A percentile compares a stretch with the other conserved stretches of the same genome.
These are phyloP conservation scores for Verruconis gallopava DNA, from an alignment of 2,329 filamentous ascomycete species.

Conservation along the genomic window DNA sequence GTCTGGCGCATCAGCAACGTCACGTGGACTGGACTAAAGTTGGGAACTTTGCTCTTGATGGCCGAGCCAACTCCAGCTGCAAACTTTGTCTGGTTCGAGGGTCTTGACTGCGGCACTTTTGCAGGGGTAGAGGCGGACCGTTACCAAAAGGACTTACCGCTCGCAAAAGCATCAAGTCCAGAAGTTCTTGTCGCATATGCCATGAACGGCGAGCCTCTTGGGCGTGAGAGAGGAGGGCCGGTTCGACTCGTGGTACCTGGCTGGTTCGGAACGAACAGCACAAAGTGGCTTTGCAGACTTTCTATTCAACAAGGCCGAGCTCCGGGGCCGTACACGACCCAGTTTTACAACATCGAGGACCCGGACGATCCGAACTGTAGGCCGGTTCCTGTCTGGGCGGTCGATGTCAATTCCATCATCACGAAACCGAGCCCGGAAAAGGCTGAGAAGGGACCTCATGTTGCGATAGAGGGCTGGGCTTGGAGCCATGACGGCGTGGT, in stretches of 20 bases:
- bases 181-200: constrained; percentile 20
- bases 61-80: constrained; percentile 15
- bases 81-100: constrained; percentile 20
- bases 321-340: constrained; percentile 18
- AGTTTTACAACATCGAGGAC: constrained; percentile 18
- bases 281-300: constrained; percentile 21
- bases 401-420: constrained; percentile 20
- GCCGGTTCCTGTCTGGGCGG: constrained; percentile 17
- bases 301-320: constrained; percentile 14
- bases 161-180: constrained; percentile 16
- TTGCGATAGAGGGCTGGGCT: constrained; percentile 17
- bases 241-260: constrained; percentile 21
- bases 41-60: constrained; percentile 12
- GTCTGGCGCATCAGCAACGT: constrained; percentile 24
- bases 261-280: constrained; percentile 22
- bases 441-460: constrained; percentile 1
- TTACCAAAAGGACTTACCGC: constrained; percentile 22
- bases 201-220: constrained; percentile 17
- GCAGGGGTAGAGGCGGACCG: constrained; percentile 16
- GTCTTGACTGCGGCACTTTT: constrained; percentile 19
- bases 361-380: constrained; percentile 10
- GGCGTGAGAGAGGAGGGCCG: constrained; percentile 18
- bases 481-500: constrained; percentile 17
- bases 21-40: constrained; percentile 22
- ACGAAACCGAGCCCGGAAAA: constrained; percentile 13